phyloP scores from a whole-genome alignment of 495 filamentous ascomycete genomes.

The Penicillium chermesinum region DNA sequence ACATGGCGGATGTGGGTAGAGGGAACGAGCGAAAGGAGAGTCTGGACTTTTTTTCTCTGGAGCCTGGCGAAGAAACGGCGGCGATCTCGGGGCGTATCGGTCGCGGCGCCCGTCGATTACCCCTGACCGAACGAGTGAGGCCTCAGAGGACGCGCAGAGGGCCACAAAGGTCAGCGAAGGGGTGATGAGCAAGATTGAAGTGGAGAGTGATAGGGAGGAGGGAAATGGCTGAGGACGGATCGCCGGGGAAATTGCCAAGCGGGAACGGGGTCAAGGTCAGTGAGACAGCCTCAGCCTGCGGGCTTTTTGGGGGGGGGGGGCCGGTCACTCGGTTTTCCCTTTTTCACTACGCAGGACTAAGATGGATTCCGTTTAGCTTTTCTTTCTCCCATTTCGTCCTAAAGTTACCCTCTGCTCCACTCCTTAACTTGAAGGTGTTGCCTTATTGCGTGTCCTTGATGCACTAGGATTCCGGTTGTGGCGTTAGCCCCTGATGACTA shows the following conservation, averaged over 20 bases:
- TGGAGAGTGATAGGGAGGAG: slow-evolving; percentile 15
- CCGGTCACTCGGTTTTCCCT: background rate
- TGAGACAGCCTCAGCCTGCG: background rate
- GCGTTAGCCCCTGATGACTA: background rate
- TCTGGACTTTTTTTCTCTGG: slow-evolving; percentile 12
- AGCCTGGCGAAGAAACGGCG: slow-evolving; percentile 17
- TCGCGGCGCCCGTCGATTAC: slow-evolving; percentile 19
- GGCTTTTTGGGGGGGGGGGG: too few relatives aligned
- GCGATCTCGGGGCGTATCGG: slow-evolving; percentile 18
- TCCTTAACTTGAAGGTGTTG: background rate
- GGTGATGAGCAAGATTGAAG: background rate
- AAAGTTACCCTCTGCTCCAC: too few relatives aligned
- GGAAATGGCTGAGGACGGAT: slow-evolving; percentile 25
- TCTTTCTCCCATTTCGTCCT: too few relatives aligned
- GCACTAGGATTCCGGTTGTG: slow-evolving; percentile 8
- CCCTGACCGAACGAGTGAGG: slow-evolving; percentile 32
- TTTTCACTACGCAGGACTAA: background rate
- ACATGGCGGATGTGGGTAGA: slow-evolving; percentile 40
- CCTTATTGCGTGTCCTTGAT: slow-evolving; percentile 9
- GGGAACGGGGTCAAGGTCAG: slow-evolving; percentile 9
- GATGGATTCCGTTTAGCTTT: too few relatives aligned
- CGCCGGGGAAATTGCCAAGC: slow-evolving; percentile 23
- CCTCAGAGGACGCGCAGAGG: slow-evolving; percentile 16
- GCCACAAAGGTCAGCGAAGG: slow-evolving; percentile 4
- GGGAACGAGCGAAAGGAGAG: slow-evolving; percentile 5